Conservation (phyloP, 345 rosid species). For the Boechera retrofracta region DNA sequence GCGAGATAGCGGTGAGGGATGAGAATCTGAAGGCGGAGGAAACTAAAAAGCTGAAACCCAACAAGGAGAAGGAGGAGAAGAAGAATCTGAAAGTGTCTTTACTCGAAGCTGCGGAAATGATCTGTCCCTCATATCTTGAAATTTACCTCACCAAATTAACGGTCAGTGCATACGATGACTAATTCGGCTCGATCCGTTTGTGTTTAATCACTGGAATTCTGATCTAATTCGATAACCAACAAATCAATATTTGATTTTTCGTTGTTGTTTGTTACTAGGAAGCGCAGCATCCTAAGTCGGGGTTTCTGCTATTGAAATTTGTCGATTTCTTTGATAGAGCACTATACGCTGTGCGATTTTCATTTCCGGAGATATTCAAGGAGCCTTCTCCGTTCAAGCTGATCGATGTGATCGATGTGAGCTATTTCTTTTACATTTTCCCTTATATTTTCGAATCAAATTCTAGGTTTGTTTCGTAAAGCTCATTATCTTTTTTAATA, state of each 20-base stretch:
- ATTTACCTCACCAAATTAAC: constrained; percentile 37
- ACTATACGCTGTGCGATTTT: constrained; percentile 52
- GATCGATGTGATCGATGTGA: constrained; percentile 44
- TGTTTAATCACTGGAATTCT: constrained; percentile 13
- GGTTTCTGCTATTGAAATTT: constrained; percentile 49
- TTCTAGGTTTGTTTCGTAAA: too few species aligned
- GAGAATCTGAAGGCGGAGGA: too few species aligned
- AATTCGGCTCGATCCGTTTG: not conserved
- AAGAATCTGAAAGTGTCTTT: constrained; percentile 44
- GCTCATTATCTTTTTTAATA: not conserved
- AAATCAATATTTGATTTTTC: not conserved
- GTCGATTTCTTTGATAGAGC: constrained; percentile 52
- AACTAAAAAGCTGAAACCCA: constrained; percentile 45
- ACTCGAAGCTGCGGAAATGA: constrained; percentile 57
- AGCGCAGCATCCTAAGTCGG: not conserved
- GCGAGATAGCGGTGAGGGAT: too few species aligned
- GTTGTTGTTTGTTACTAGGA: constrained; percentile 34
- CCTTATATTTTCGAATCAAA: too few species aligned
- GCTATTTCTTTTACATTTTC: not conserved
- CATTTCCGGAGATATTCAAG: constrained; percentile 51
- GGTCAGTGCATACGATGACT: not conserved
- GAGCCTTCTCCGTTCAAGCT: constrained; percentile 37
- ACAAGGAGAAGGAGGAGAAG: not conserved
- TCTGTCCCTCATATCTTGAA: constrained; percentile 49
- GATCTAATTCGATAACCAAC: not conserved